Conservation (phyloP, 768 basidiomycete genomes). For the Amyloporia xantha region DNA sequence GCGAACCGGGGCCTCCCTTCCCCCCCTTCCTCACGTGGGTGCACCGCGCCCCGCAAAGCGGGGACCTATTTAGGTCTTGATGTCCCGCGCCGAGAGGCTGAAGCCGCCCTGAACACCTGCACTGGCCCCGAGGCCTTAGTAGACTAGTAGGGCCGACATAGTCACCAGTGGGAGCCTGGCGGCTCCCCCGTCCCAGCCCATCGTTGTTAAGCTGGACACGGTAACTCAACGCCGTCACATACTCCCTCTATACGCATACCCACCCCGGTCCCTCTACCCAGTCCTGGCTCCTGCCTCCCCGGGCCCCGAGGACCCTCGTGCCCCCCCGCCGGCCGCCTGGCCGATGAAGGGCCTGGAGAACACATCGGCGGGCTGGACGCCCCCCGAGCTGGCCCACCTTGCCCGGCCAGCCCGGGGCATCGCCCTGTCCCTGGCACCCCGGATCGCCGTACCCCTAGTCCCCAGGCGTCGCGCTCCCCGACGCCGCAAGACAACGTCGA, state of each 20-base stretch:
- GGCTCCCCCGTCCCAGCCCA: not conserved
- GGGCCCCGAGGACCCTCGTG: not conserved
- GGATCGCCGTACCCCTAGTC: too few species aligned
- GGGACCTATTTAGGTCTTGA: slow-evolving; percentile 1
- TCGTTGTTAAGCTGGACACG: not conserved
- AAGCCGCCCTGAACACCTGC: too few species aligned
- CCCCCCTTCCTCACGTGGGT: too few species aligned
- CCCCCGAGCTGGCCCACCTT: too few species aligned
- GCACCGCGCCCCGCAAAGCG: not conserved
- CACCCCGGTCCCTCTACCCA: not conserved
- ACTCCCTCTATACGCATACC: not conserved
- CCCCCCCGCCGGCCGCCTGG: too few species aligned
- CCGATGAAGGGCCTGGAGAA: not conserved
- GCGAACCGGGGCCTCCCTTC: too few species aligned
- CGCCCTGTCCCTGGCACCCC: too few species aligned
- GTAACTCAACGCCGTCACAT: not conserved
- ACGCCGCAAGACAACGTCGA: too few species aligned
- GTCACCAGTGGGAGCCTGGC: not conserved
- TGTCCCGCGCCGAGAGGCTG: not conserved
- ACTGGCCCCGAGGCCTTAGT: too few species aligned
- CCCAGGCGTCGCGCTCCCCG: too few species aligned
- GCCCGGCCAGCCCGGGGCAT: too few species aligned
- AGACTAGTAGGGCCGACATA: not conserved
- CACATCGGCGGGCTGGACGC: too few species aligned
- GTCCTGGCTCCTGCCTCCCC: not conserved